A percentile compares a stretch with the other conserved stretches of the same genome.
These are phyloP conservation scores for Floccularia luteovirens DNA, from an alignment of 768 basidiomycete species.

Conservation along the genomic window DNA sequence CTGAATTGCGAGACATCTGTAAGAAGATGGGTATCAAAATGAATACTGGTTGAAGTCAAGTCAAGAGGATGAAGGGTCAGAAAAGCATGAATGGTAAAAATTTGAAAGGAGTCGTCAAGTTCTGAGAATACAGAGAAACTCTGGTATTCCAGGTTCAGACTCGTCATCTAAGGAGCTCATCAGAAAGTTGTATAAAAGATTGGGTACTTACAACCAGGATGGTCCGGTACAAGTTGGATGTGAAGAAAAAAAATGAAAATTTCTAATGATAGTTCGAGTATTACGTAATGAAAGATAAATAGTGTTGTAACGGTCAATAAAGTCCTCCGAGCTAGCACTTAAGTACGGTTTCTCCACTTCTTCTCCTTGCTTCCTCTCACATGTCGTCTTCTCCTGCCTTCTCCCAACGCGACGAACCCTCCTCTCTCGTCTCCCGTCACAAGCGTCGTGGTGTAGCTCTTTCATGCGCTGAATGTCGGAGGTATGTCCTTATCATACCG, in stretches of 20 bases:
- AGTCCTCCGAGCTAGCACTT: slow-evolving; percentile 1
- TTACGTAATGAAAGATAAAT: too few relatives aligned
- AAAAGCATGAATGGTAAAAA: slow-evolving; percentile 92
- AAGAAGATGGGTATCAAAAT: too few relatives aligned
- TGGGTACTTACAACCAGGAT: slow-evolving; percentile 7
- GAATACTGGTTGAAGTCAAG: background rate
- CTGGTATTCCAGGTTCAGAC: slow-evolving; percentile 59
- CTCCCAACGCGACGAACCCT: slow-evolving; percentile 15
- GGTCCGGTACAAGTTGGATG: slow-evolving; percentile 5
- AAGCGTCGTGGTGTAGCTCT: slow-evolving; percentile 50
- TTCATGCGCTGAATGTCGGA: slow-evolving; percentile 65
- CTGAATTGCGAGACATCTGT: slow-evolving; percentile 35
- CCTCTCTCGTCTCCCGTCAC: slow-evolving; percentile 27
- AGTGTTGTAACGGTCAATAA: slow-evolving; percentile 1
- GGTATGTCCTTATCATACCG: slow-evolving; percentile 26
- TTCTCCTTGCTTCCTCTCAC: slow-evolving; percentile 3
- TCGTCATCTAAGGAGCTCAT: slow-evolving; percentile 60
- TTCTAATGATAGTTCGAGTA: background rate
- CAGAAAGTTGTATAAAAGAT: slow-evolving; percentile 16
- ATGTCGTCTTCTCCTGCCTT: slow-evolving; percentile 9
- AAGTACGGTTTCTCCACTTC: background rate
- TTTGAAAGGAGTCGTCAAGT: slow-evolving; percentile 57
- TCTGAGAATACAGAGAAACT: slow-evolving; percentile 50
- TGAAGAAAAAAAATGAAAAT: background rate
- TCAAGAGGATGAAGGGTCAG: slow-evolving; percentile 41